Evolutionary conservation across 1,284 basidiomycete species (phyloP).

Genomic region (Cutaneotrichosporon mucoides): DNA sequence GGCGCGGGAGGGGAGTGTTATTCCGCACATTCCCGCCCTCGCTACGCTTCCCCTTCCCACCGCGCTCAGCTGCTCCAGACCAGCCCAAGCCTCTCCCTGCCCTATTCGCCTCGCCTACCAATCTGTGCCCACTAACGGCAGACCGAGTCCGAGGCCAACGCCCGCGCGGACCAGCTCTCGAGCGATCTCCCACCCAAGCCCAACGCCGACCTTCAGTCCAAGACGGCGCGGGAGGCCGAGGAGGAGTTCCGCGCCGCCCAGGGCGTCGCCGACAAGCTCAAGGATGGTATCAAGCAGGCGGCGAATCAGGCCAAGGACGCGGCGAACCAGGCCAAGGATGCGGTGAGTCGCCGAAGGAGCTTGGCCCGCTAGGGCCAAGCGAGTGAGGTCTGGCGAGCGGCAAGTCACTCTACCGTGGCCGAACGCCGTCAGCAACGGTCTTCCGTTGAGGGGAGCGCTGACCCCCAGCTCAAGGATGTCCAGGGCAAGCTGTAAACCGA

Average conservation of each 20-base stretch:
- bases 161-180: conserved; percentile 7
- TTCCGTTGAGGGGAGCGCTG: too few relatives aligned
- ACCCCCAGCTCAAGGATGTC: too few relatives aligned
- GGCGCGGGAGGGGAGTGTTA: too few relatives aligned
- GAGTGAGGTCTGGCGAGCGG: too few relatives aligned
- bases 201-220: not conserved
- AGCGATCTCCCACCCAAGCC: conserved; percentile 2
- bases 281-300: not conserved
- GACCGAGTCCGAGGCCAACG: conserved; percentile 18
- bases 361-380: not conserved
- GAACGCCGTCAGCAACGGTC: too few relatives aligned
- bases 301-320: not conserved
- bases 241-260: not conserved
- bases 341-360: not conserved
- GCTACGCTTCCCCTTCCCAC: too few relatives aligned
- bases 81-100: too few relatives aligned
- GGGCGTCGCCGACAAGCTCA: not conserved
- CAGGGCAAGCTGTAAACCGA: too few relatives aligned
- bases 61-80: not conserved
- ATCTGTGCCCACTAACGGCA: too few relatives aligned
- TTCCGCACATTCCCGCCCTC: too few relatives aligned
- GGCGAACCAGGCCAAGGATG: not conserved
- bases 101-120: too few relatives aligned
- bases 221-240: conserved; percentile 8
- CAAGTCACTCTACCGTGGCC: too few relatives aligned